A percentile compares a stretch with the other conserved stretches of the same genome.
Conservation (phyloP, 192 early-diverging fungal species). For the Rhizophagus sp. region DNA sequence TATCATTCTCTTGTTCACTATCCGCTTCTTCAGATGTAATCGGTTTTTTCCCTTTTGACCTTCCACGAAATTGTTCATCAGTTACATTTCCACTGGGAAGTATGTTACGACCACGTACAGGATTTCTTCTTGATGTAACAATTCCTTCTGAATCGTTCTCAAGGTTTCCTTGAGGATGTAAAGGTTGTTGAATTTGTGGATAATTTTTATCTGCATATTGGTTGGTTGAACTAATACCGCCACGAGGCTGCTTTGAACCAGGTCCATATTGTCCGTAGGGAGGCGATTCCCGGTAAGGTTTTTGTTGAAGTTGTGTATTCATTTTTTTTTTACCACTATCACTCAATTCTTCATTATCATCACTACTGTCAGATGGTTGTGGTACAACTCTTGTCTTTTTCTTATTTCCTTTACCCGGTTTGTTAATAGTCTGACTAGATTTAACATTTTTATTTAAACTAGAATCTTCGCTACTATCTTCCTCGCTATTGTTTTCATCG, state of each 20-base stretch:
- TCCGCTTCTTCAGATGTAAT: neutral
- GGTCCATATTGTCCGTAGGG: neutral
- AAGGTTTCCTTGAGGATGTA: neutral
- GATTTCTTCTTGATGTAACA: neutral
- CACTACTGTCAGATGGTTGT: conserved; percentile 27
- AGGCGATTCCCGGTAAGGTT: neutral
- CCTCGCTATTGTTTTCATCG: neutral
- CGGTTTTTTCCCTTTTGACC: conserved; percentile 12
- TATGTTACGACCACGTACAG: neutral
- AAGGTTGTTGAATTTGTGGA: neutral
- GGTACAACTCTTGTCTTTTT: neutral
- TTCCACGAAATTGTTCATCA: neutral
- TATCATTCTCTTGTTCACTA: neutral
- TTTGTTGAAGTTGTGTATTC: neutral
- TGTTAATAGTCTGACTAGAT: neutral
- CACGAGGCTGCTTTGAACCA: neutral
- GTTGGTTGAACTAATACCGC: neutral
- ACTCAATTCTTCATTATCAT: neutral
- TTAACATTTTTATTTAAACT: conserved; percentile 3
- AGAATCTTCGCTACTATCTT: conserved; percentile 7
- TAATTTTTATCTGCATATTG: neutral
- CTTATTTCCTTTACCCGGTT: neutral
- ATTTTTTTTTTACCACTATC: neutral
- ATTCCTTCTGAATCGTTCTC: neutral
- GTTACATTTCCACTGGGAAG: neutral